Conservation (phyloP, 352 stramenopile species). For the Paralagenidium karlingii region DNA sequence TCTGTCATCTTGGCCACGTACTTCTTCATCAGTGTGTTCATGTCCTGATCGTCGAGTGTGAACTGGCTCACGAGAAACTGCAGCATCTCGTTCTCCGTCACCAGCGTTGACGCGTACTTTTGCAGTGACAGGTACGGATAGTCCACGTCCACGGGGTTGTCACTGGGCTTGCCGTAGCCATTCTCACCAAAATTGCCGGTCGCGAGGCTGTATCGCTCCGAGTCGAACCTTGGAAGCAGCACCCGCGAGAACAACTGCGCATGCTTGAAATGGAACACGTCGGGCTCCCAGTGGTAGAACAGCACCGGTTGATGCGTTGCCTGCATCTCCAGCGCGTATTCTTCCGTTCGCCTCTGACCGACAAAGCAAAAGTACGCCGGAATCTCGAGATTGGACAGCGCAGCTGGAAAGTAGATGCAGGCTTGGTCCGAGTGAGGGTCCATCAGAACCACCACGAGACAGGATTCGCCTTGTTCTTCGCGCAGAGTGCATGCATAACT, state of each 20-base stretch:
- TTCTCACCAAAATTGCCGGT: constrained; percentile 30
- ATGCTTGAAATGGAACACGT: constrained; percentile 26
- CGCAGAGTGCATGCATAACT: constrained; percentile 24
- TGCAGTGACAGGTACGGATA: constrained; percentile 17
- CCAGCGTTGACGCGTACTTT: constrained; percentile 7
- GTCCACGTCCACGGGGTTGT: constrained; percentile 29
- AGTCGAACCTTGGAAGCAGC: constrained; percentile 15
- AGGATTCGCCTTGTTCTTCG: constrained; percentile 15
- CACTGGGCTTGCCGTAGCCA: constrained; percentile 23
- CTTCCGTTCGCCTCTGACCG: constrained; percentile 17
- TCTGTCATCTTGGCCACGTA: not conserved
- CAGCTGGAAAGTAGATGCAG: constrained; percentile 18
- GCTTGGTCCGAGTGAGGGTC: constrained; percentile 27
- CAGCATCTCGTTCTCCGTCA: not conserved
- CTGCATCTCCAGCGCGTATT: constrained; percentile 20
- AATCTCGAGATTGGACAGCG: constrained; percentile 29
- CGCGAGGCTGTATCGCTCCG: constrained; percentile 14
- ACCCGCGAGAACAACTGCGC: constrained; percentile 24
- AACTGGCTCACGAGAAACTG: constrained; percentile 13
- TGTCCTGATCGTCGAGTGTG: too few species aligned
- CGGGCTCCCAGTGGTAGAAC: constrained; percentile 45
- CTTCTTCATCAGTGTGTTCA: constrained; percentile 17
- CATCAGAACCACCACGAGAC: constrained; percentile 37
- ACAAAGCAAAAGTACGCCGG: constrained; percentile 58
- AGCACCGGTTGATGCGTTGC: constrained; percentile 11